A percentile compares a stretch with the other conserved stretches of the same genome.
Evolutionary conservation across 2,329 filamentous ascomycete species (phyloP).

Genomic region (Aspergillus brasiliensis): DNA sequence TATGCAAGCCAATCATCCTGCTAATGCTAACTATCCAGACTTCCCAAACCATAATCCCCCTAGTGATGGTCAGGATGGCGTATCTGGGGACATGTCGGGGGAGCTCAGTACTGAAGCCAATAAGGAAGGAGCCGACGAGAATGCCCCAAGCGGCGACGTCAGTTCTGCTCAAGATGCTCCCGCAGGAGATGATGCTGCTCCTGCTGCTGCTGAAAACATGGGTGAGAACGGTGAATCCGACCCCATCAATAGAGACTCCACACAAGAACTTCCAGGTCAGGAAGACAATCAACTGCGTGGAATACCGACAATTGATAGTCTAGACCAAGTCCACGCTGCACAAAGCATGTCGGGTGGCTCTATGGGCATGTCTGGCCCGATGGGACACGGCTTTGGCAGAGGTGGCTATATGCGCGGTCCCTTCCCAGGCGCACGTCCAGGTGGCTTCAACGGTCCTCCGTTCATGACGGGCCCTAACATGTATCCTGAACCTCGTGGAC

Average conservation of each 20-base stretch:
- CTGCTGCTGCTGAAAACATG: constrained; percentile 10
- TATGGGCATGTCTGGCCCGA: constrained; percentile 28
- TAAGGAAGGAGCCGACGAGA: constrained; percentile 37
- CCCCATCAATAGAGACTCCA: constrained; percentile 12
- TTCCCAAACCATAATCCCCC: constrained; percentile 35
- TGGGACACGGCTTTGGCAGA: constrained; percentile 41
- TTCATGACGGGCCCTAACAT: constrained; percentile 31
- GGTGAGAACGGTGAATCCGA: constrained; percentile 18
- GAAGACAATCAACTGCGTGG: constrained; percentile 30
- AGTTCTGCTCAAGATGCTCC: constrained; percentile 32
- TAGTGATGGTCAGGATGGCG: constrained; percentile 25
- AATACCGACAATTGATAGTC: constrained; percentile 35
- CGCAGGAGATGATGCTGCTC: constrained; percentile 15
- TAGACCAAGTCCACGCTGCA: constrained; percentile 28
- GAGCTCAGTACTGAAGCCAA: constrained; percentile 20
- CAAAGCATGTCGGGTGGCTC: constrained; percentile 34
- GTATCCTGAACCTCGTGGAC: constrained; percentile 47
- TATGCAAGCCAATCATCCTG: constrained; percentile 38
- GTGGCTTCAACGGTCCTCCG: constrained; percentile 32
- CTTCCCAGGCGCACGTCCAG: constrained; percentile 45
- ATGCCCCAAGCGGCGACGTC: constrained; percentile 36
- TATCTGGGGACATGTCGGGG: constrained; percentile 13
- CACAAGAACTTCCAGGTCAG: constrained; percentile 16
- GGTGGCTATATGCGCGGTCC: constrained; percentile 50
- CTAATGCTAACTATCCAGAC: constrained; percentile 37